phyloP scores from a whole-genome alignment of 768 basidiomycete genomes.

The Filobasidium wieringae region DNA sequence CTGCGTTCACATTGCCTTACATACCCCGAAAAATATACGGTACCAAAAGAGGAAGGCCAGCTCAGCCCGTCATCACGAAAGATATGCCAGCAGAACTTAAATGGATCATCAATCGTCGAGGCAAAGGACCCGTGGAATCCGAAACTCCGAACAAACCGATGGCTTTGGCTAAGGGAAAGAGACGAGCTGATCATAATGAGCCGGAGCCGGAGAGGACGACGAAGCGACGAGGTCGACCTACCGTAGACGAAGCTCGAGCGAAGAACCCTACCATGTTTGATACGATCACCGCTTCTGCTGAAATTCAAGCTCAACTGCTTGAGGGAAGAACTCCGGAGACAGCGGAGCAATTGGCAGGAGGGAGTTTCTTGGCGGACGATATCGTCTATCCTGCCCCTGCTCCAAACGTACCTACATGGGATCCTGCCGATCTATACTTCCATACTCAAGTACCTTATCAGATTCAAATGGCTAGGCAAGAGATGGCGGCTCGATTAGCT shows the following conservation, averaged over 20 bases:
- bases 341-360: not conserved
- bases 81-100: slow-evolving; percentile 1
- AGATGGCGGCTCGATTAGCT: not conserved
- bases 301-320: not conserved
- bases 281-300: not conserved
- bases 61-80: slow-evolving; percentile 1
- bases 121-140: no score
- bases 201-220: not conserved
- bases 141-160: not conserved
- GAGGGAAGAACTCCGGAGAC: not conserved
- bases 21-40: slow-evolving; percentile 9
- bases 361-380: not conserved
- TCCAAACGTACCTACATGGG: not conserved
- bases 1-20: slow-evolving; percentile 8
- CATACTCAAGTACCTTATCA: slow-evolving; percentile 14
- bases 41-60: slow-evolving; percentile 8
- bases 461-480: slow-evolving; percentile 8
- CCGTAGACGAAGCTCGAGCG: not conserved
- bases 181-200: not conserved
- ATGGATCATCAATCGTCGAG: no score
- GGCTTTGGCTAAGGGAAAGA: not conserved
- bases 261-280: not conserved
- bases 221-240: not conserved
- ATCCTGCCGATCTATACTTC: slow-evolving; percentile 5
- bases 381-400: not conserved